Conservation (phyloP, 2,329 filamentous ascomycete genomes). For the Sarocladiaceae sp. region DNA sequence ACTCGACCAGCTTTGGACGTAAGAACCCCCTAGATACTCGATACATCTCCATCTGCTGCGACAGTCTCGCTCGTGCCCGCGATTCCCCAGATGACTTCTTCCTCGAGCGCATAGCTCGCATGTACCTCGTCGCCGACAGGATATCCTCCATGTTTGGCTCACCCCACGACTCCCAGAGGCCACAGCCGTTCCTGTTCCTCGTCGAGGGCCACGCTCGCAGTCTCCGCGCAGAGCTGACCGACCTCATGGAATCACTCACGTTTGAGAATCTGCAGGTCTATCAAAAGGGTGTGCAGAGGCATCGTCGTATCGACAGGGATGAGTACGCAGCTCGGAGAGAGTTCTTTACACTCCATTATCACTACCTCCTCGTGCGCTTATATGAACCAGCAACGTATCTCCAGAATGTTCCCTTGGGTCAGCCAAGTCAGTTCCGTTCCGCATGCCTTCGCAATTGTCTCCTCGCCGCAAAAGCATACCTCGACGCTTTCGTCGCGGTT, state of each 20-base stretch:
- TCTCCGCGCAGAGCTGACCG: slow-evolving; percentile 26
- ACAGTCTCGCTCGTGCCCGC: slow-evolving; percentile 20
- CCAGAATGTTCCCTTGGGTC: slow-evolving; percentile 17
- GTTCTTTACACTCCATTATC: slow-evolving; percentile 24
- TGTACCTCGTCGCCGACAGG: slow-evolving; percentile 28
- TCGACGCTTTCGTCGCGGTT: slow-evolving; percentile 23
- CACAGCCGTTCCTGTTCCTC: slow-evolving; percentile 23
- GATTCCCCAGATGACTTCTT: slow-evolving; percentile 24
- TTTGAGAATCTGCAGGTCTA: background rate
- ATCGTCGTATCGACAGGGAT: slow-evolving; percentile 22
- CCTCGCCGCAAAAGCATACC: slow-evolving; percentile 26
- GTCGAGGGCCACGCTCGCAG: slow-evolving; percentile 26
- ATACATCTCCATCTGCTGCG: slow-evolving; percentile 27
- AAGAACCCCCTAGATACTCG: slow-evolving; percentile 24
- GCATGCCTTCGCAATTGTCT: slow-evolving; percentile 30
- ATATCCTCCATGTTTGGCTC: slow-evolving; percentile 24
- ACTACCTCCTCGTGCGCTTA: slow-evolving; percentile 30
- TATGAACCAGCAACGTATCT: slow-evolving; percentile 30
- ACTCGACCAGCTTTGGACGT: slow-evolving; percentile 31
- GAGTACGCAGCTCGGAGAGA: slow-evolving; percentile 3
- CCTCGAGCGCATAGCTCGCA: slow-evolving; percentile 26
- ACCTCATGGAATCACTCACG: slow-evolving; percentile 18
- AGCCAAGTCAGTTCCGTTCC: slow-evolving; percentile 21
- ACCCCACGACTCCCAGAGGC: slow-evolving; percentile 20
- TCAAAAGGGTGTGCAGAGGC: too few species aligned